Percentiles rank a stretch among this genome's conserved stretches.
These are phyloP conservation scores for Eucommia ulmoides DNA, from an alignment of 257 asterid genomes.

Conservation along the genomic window DNA sequence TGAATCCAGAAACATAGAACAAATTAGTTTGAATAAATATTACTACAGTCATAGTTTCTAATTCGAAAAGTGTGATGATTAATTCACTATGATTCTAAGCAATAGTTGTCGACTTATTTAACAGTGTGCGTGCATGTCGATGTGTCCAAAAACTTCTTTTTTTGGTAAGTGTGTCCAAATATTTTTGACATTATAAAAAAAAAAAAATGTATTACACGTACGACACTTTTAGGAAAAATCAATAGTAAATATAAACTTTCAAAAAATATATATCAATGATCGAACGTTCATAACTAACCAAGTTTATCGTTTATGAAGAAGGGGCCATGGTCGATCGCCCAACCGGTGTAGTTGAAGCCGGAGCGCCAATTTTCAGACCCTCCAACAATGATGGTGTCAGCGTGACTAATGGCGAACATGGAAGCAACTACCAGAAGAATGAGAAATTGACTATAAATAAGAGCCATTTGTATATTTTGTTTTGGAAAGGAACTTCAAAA, in stretches of 20 bases:
- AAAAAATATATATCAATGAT: neutral
- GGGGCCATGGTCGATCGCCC: slow-evolving; percentile 49
- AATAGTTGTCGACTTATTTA: neutral
- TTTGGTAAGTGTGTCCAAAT: neutral
- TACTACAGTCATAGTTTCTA: no score
- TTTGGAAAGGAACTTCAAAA: no score
- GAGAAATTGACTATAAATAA: no score
- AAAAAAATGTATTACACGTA: neutral
- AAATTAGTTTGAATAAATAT: no score
- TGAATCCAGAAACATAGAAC: neutral
- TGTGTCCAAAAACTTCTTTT: neutral
- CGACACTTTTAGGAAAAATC: neutral
- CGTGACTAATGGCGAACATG: no score
- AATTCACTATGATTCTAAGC: neutral
- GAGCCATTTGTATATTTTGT: no score
- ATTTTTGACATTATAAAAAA: neutral
- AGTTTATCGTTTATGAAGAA: slow-evolving; percentile 49
- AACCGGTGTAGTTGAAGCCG: slow-evolving; percentile 55
- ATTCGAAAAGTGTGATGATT: no score
- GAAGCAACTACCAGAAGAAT: no score
- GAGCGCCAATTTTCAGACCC: slow-evolving; percentile 58
- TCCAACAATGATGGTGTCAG: slow-evolving; percentile 40
- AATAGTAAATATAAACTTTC: neutral
- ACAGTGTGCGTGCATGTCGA: neutral
- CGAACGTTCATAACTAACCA: slow-evolving; percentile 32